Base-by-base conservation (phyloP, 345 rosid species). In the Alliaria petiolata region DNA sequence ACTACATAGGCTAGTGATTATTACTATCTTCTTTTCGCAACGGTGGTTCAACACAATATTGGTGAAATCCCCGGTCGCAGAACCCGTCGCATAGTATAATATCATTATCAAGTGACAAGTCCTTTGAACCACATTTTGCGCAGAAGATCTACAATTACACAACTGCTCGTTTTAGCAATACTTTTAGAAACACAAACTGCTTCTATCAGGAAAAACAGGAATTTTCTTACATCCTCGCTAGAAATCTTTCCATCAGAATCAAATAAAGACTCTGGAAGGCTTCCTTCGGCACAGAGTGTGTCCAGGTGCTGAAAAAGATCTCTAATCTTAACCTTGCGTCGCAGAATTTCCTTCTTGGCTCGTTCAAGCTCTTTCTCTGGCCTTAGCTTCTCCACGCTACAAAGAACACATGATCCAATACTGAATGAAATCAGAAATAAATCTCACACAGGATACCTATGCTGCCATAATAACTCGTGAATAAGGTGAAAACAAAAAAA, bases 331-430 rank as follows among this genome's bases (percentile, higher is more conserved):
- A 84, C 65, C 81, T 95, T 95, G 31, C 89, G 79, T 20, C 75
- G 83, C 72, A 85, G 50, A 77, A 95, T 95, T 77, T 88, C 98
- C 46, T 88, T 83, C 17, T 81, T 82, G 43, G 99, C 99, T 45
- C 99, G 86, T 65, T 95, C 90, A 81, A 95, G 86, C 85, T 95
- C 99, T 82, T 87, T 91, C 79, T 95, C 93, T 14, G 97, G 98
- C 85, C 89, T 92, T 69, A 92, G 62, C 77, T 95, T 95, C 83
- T 95, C 99, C 38, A 84, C 33, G 85, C 99, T 95, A 92, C 77
- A 72, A 58, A 33, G 31, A 67, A 60, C 62, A 71, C 57, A 63
- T 20, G 47, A 53, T 51, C 44, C 25, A 75, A 33, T 8, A 8
- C 25, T 28, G 8, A 34, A 20, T 58, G 11, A 45, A 69, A 25